These are phyloP conservation scores for Solanum hybrid DNA, from an alignment of 305 asterid species.

Conservation along the genomic window DNA sequence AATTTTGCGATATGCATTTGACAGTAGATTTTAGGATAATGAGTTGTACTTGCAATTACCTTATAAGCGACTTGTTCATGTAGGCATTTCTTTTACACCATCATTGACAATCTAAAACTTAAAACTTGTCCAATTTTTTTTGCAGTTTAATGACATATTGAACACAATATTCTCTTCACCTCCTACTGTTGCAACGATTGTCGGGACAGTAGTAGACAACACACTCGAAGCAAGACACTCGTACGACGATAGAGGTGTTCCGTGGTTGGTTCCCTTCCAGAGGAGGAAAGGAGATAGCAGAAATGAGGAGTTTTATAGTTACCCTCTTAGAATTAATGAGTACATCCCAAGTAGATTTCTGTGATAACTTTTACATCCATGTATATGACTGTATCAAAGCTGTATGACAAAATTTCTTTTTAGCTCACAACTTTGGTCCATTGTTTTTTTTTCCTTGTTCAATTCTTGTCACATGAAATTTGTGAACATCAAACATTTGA, in stretches of 20 bases:
- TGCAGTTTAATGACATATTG: slow-evolving; percentile 81
- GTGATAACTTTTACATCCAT: slow-evolving; percentile 17
- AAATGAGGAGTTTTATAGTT: slow-evolving; percentile 83
- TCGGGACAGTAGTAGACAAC: slow-evolving; percentile 62
- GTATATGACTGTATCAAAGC: slow-evolving; percentile 15
- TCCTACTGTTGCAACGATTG: slow-evolving; percentile 69
- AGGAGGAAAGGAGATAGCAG: slow-evolving; percentile 70
- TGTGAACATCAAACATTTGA: neutral
- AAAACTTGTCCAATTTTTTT: neutral
- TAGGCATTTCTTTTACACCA: neutral
- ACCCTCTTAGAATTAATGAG: slow-evolving; percentile 64
- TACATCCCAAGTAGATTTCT: slow-evolving; percentile 73
- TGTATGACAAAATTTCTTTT: neutral
- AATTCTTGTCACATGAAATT: neutral
- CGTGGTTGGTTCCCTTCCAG: slow-evolving; percentile 80
- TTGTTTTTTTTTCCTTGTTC: neutral
- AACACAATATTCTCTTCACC: slow-evolving; percentile 85
- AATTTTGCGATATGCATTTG: neutral
- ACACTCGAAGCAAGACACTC: slow-evolving; percentile 54
- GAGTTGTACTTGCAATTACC: neutral
- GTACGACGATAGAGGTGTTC: slow-evolving; percentile 63
- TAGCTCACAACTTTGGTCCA: neutral
- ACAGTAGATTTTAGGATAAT: neutral
- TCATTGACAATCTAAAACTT: neutral
- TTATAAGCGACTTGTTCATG: neutral